phyloP scores from a whole-genome alignment of 208 protist species.

The Histomonas meleagridis region DNA sequence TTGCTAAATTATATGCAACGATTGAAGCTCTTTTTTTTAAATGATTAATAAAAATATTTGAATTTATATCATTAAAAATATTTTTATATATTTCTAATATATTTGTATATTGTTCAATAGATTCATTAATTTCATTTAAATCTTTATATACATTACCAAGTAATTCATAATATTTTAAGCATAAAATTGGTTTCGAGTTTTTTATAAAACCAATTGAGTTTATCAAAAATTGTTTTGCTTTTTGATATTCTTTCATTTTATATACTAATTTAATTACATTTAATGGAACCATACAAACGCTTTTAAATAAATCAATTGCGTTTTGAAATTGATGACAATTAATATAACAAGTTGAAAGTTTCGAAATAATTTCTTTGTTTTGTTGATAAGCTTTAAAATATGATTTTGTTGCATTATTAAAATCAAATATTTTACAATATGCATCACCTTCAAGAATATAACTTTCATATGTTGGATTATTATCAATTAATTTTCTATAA shows the following conservation, averaged over 20 bases:
- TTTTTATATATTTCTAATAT: not conserved
- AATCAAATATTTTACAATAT: not conserved
- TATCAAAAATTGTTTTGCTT: not conserved
- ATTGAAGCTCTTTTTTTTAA: not conserved
- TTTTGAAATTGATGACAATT: too few relatives aligned
- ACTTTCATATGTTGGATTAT: not conserved
- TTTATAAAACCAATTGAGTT: not conserved
- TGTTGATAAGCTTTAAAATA: not conserved
- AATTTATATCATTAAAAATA: not conserved
- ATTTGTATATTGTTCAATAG: not conserved
- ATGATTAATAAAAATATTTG: not conserved
- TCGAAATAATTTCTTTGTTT: not conserved
- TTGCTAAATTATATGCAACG: too few relatives aligned
- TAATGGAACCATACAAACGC: not conserved
- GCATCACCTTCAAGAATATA: not conserved
- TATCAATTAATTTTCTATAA: not conserved
- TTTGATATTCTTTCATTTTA: not conserved
- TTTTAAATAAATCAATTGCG: too few relatives aligned
- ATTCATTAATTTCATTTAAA: not conserved
- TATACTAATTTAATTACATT: not conserved
- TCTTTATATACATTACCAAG: not conserved
- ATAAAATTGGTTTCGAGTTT: not conserved
- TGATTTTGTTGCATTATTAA: not conserved
- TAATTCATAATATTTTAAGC: not conserved
- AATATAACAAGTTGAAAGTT: not conserved